Evolutionary conservation across 441 rosid genomes (phyloP).

Genomic region (Populus trichocarpa): DNA sequence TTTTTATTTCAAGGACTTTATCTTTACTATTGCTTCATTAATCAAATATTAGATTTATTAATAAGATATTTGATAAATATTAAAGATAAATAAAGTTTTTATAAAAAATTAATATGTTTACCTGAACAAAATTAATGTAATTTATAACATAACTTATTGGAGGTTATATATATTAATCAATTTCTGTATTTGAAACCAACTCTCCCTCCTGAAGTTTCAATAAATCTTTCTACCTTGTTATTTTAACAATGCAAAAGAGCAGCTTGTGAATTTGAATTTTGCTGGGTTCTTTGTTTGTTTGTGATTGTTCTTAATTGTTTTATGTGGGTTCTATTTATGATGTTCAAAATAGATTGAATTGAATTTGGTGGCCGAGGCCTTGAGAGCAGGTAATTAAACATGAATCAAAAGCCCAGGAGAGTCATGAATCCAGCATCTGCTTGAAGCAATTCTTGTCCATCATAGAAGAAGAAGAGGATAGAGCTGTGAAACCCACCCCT

Average conservation of each 20-base stretch:
- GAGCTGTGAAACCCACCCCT: no score
- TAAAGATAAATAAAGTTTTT: no score
- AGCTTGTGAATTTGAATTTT: background rate
- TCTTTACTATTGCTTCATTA: no score
- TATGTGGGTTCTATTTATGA: no score
- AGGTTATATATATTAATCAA: conserved; percentile 18
- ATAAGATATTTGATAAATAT: no score
- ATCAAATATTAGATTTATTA: no score
- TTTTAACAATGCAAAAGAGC: background rate
- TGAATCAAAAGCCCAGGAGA: background rate
- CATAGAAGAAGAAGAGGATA: background rate
- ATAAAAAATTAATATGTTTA: no score
- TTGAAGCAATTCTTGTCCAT: background rate
- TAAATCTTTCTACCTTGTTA: background rate
- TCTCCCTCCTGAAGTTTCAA: conserved; percentile 56
- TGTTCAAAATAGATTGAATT: background rate
- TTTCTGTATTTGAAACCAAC: conserved; percentile 69
- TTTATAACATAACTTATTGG: no score
- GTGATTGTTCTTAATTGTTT: background rate
- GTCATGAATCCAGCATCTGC: background rate
- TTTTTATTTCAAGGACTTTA: no score
- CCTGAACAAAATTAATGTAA: no score
- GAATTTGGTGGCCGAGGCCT: background rate
- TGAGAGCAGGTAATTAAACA: background rate
- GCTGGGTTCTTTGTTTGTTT: background rate